Evolutionary conservation across 345 rosid genomes (phyloP), one percentile per base, ranked within the genome.

Genomic region (Hibiscus syriacus): DNA sequence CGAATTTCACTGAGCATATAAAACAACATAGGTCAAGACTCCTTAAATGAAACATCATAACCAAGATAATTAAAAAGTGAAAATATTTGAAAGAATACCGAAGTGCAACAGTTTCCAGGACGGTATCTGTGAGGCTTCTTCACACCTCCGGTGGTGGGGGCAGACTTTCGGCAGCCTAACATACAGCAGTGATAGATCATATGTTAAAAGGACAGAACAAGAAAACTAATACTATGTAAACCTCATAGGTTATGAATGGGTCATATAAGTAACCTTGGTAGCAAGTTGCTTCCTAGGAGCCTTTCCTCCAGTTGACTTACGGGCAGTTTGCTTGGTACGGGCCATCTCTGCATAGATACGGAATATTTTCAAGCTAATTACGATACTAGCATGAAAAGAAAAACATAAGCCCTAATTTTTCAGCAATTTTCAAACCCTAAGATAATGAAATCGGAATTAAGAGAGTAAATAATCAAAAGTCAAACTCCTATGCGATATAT

Each of bases 231-330:
- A 27, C 2, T 2, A 3, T 14, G 0, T 12, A 2, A 8, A 20
- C 8, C 8, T 8, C 5, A 1, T 12, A 11, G 0, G 9, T 9
- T 3, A 17, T 2, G 17, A 12, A 60, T 0, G 50, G 17, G 20
- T 4, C 0, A 14, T 3, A 17, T 0, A 25, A 11, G 54, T 23
- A 2, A 87, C 94, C 95, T 90, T 90, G 39, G 97, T 90, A 56
- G 97, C 97, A 0, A 90, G 92, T 70, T 90, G 97, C 90, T 90
- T 90, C 88, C 95, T 88, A 0, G 97, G 97, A 2, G 97, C 97
- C 84, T 90, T 90, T 53, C 97, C 97, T 80, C 97, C 97, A 0
- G 97, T 90, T 7, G 97, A 90, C 75, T 90, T 90, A 66, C 97
- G 95, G 32, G 97, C 97, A 30, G 97, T 90, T 74, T 90, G 96